Evolutionary conservation across 2,329 filamentous ascomycete species (phyloP), one percentile per base, ranked within the genome.

Genomic region (Monilinia fructigena): DNA sequence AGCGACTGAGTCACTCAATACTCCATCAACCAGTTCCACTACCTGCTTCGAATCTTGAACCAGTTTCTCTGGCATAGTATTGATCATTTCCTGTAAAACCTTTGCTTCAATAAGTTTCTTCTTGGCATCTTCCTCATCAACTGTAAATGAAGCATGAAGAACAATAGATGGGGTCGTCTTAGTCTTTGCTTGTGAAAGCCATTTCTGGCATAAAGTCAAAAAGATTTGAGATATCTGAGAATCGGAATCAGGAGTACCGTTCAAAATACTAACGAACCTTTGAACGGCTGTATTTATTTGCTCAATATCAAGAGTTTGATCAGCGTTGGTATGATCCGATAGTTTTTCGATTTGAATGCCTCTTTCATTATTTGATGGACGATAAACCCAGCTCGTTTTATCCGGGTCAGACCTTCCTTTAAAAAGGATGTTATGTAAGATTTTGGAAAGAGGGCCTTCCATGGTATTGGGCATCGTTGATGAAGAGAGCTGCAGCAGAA

Each of bases 11-110:
- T 72, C 68, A 4, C 35, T 64, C 1, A 92, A 75, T 0, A 92
- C 81, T 65, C 89, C 83, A 61, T 81, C 80, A 59, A 89, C 82
- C 2, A 93, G 81, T 55, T 86, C 83, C 2, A 92, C 78, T 8
- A 91, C 81, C 70, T 90, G 86, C 54, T 83, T 82, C 2, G 89
- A 88, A 66, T 86, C 84, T 42, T 82, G 82, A 40, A 89, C 83
- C 16, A 92, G 80, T 68, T 85, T 86, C 28, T 88, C 84, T 0
- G 87, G 83, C 55, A 88, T 83, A 55, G 80, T 82, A 31, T 85
- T 83, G 76, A 91, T 85, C 77, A 92, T 82, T 45, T 82, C 83
- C 72, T 90, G 87, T 10, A 91, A 80, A 0, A 91, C 77, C 59
- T 86, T 86, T 6, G 87, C 80, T 69, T 89, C 82, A 7, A 83